Conservation (phyloP, 768 basidiomycete species). For the Cytidiella melzeri region DNA sequence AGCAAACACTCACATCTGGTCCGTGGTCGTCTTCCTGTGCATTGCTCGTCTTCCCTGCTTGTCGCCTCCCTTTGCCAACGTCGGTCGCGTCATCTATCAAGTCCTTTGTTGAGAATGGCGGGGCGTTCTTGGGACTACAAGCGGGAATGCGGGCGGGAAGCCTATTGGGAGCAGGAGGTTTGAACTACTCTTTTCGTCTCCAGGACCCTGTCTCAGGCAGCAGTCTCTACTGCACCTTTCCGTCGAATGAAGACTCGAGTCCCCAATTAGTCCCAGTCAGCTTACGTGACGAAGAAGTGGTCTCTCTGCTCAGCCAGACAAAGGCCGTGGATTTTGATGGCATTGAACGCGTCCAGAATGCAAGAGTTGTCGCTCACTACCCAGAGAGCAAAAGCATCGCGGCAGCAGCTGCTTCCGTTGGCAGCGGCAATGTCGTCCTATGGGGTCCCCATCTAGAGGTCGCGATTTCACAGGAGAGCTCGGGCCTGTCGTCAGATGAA, state of each 20-base stretch:
- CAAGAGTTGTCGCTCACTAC: constrained; percentile 33
- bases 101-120: constrained; percentile 61
- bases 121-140: constrained; percentile 63
- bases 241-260: constrained; percentile 8
- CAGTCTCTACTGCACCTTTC: constrained; percentile 7
- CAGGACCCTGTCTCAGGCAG: constrained; percentile 9
- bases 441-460: constrained; percentile 58
- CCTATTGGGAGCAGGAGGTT: background rate
- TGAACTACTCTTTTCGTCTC: constrained; percentile 9
- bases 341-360: constrained; percentile 15
- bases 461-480: constrained; percentile 34
- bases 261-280: background rate
- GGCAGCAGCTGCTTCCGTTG: constrained; percentile 30
- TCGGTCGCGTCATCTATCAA: constrained; percentile 41
- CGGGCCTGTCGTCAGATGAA: constrained; percentile 8
- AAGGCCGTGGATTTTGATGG: constrained; percentile 36
- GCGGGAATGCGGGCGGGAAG: constrained; percentile 48
- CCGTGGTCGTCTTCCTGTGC: constrained; percentile 79
- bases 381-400: constrained; percentile 27
- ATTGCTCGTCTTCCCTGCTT: constrained; percentile 73
- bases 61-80: constrained; percentile 27
- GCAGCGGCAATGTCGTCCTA: constrained; percentile 36
- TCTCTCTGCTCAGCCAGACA: background rate
- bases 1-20: constrained; percentile 48
- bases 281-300: background rate